Evolutionary conservation across 331 rosid genomes (phyloP).

Genomic region (Ulmus americana): DNA sequence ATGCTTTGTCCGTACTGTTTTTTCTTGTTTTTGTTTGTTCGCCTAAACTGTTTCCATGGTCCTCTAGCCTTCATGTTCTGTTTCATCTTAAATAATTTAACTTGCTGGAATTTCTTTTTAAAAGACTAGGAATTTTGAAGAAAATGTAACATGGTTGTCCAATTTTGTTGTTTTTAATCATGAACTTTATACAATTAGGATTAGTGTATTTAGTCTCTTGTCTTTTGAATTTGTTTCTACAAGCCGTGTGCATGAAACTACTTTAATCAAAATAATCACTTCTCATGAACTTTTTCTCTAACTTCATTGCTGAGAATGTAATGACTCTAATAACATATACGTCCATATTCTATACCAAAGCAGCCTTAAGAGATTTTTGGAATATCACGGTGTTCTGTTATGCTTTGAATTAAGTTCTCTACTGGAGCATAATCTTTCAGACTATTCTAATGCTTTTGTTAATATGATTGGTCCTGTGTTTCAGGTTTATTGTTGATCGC

Average conservation of each 20-base stretch:
- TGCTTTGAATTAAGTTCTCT: neutral
- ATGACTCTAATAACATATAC: neutral
- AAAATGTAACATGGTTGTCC: neutral
- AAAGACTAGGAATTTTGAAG: neutral
- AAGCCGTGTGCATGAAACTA: neutral
- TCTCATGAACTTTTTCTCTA: neutral
- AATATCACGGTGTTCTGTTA: neutral
- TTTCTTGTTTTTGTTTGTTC: neutral
- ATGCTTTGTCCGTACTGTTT: slow-evolving; percentile 19
- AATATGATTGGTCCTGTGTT: slow-evolving; percentile 23
- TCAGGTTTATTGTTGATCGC: slow-evolving; percentile 64
- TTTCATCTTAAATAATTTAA: slow-evolving; percentile 4
- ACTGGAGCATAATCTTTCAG: slow-evolving; percentile 17
- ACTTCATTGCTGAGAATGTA: neutral
- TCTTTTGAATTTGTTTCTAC: neutral
- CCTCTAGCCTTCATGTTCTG: slow-evolving; percentile 6
- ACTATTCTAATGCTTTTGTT: slow-evolving; percentile 12
- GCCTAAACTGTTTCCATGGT: slow-evolving; percentile 5
- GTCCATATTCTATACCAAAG: neutral
- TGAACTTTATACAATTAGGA: neutral
- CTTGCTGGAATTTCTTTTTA: neutral
- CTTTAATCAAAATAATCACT: neutral
- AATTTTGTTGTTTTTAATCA: neutral
- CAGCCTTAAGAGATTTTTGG: neutral
- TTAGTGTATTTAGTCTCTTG: no score